phyloP scores from a whole-genome alignment of 257 asterid species.

The Ballota nigra region DNA sequence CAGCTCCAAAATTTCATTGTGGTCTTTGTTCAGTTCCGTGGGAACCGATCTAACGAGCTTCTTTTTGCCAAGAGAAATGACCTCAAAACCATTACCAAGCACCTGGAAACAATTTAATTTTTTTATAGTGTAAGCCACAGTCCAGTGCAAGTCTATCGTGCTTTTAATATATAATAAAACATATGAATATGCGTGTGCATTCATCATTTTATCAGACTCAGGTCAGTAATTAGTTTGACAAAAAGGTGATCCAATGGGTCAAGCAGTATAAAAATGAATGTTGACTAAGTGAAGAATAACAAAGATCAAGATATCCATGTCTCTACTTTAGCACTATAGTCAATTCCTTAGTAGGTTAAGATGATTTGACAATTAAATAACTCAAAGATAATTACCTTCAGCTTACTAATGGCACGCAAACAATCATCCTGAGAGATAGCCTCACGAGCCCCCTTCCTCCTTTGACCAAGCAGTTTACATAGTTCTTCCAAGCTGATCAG shows the following conservation, averaged over 20 bases:
- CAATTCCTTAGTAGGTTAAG: not conserved
- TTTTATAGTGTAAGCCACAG: not conserved
- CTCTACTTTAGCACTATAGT: not conserved
- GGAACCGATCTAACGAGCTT: constrained; percentile 96
- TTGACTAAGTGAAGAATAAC: not conserved
- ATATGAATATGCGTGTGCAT: too few species aligned
- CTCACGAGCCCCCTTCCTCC: constrained; percentile 85
- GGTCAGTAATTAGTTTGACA: not conserved
- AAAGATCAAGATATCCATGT: not conserved
- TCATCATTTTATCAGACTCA: too few species aligned
- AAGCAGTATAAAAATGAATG: not conserved
- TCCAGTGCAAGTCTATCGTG: not conserved
- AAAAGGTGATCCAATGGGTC: not conserved
- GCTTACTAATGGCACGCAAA: constrained; percentile 95
- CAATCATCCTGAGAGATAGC: constrained; percentile 92
- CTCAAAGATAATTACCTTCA: constrained; percentile 57
- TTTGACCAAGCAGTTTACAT: constrained; percentile 73
- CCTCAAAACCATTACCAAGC: constrained; percentile 95
- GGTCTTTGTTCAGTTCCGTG: constrained; percentile 96
- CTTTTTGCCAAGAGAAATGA: constrained; percentile 81
- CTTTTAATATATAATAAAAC: not conserved
- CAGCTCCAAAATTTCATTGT: constrained; percentile 90
- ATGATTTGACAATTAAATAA: not conserved
- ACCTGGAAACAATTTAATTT: constrained; percentile 45
- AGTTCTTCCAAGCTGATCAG: constrained; percentile 91